Evolutionary conservation across 768 basidiomycete species (phyloP).

Genomic region (Pisolithus sp.): DNA sequence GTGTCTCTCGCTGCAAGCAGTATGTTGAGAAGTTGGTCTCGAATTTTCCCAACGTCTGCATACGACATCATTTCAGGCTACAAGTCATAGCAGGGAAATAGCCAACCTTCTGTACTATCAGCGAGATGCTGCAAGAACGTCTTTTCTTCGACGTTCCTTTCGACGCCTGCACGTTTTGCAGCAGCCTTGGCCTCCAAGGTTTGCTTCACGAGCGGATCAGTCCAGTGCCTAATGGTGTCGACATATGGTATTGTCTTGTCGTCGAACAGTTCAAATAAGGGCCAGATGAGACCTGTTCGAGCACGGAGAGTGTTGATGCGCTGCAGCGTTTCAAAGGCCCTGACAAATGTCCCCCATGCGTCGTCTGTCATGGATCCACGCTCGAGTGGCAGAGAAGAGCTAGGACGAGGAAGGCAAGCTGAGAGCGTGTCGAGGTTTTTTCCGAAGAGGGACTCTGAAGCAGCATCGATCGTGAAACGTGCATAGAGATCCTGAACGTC

Average conservation of each 20-base stretch:
- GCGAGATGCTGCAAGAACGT: slow-evolving; percentile 65
- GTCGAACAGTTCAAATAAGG: slow-evolving; percentile 34
- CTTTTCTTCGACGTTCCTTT: slow-evolving; percentile 41
- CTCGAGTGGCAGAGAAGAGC: slow-evolving; percentile 38
- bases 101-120: slow-evolving; percentile 56
- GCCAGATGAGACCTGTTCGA: slow-evolving; percentile 37
- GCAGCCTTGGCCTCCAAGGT: slow-evolving; percentile 43
- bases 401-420: slow-evolving; percentile 45
- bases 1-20: slow-evolving; percentile 76
- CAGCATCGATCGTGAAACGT: slow-evolving; percentile 64
- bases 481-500: slow-evolving; percentile 65
- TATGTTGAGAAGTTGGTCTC: slow-evolving; percentile 74
- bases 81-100: not conserved
- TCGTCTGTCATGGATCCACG: slow-evolving; percentile 58
- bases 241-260: slow-evolving; percentile 33
- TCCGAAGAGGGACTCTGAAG: slow-evolving; percentile 71
- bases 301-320: slow-evolving; percentile 29
- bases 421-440: slow-evolving; percentile 56
- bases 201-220: slow-evolving; percentile 56
- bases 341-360: slow-evolving; percentile 51
- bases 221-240: slow-evolving; percentile 33
- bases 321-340: slow-evolving; percentile 37
- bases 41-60: slow-evolving; percentile 58
- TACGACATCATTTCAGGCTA: slow-evolving; percentile 5
- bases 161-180: slow-evolving; percentile 33